Percentiles rank a stretch among this genome's conserved stretches.
These are phyloP conservation scores for Populus tomentosa DNA, from an alignment of 441 rosid genomes.

Conservation along the genomic window DNA sequence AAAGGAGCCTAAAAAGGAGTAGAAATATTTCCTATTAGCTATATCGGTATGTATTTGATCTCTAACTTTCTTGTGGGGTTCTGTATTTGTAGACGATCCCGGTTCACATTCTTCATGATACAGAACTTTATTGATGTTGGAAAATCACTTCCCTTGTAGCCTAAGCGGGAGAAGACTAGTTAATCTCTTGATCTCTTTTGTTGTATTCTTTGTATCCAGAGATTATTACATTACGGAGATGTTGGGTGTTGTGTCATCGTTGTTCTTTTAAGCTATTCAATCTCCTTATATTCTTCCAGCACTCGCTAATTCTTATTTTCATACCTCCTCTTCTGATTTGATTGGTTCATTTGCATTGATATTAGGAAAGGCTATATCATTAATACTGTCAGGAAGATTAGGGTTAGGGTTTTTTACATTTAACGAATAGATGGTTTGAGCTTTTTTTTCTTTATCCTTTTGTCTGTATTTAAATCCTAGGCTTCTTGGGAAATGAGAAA, in stretches of 20 bases:
- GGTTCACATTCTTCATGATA: constrained; percentile 9
- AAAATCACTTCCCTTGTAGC: constrained; percentile 15
- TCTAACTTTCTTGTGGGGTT: constrained; percentile 30
- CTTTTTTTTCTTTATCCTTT: background rate
- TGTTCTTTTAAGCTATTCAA: constrained; percentile 1
- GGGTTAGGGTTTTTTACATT: constrained; percentile 40
- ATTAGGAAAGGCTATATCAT: background rate
- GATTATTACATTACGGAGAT: constrained; percentile 13
- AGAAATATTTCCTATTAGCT: background rate
- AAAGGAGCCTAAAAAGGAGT: constrained; percentile 35
- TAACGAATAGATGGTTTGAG: background rate
- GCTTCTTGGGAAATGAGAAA: background rate
- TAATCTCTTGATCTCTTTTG: constrained; percentile 8
- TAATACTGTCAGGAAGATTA: constrained; percentile 8
- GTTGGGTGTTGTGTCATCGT: constrained; percentile 14
- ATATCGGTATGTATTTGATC: constrained; percentile 32
- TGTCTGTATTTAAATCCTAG: background rate
- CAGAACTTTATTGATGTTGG: background rate
- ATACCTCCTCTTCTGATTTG: background rate
- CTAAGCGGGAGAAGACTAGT: constrained; percentile 1
- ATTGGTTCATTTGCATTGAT: background rate
- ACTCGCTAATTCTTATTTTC: background rate
- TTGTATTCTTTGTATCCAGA: constrained; percentile 31
- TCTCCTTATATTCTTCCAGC: background rate
- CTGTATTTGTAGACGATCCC: constrained; percentile 19